Percentiles rank a stretch among this genome's conserved stretches.
Conservation (phyloP, 306 rosid genomes). For the Pyrus pyrifolia region DNA sequence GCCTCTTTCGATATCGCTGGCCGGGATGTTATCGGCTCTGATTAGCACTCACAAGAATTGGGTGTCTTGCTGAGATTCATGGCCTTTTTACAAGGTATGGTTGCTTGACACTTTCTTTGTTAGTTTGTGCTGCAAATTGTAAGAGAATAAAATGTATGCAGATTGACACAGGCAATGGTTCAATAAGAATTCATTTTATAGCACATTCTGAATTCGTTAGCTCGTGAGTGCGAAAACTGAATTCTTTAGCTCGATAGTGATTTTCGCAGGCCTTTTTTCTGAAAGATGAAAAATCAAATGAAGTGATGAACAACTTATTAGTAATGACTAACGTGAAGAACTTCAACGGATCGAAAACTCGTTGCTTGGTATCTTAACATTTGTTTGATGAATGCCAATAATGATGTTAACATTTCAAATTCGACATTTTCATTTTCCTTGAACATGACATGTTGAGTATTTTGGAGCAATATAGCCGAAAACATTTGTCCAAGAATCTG, state of each 20-base stretch:
- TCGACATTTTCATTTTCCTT: not conserved
- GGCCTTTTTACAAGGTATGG: slow-evolving; percentile 7
- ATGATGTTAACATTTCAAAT: not conserved
- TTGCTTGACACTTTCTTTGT: not conserved
- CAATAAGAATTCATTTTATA: not conserved
- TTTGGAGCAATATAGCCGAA: not conserved
- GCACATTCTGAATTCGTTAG: not conserved
- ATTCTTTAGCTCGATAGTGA: too few species aligned
- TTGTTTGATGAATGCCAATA: not conserved
- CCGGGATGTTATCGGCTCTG: slow-evolving; percentile 72
- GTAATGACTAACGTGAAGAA: not conserved
- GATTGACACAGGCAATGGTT: not conserved
- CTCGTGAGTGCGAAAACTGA: too few species aligned
- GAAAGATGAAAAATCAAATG: not conserved
- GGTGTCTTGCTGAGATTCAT: slow-evolving; percentile 53
- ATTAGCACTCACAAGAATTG: slow-evolving; percentile 89
- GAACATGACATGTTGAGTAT: not conserved
- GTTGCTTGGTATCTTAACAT: not conserved
- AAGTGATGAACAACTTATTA: not conserved
- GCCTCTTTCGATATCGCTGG: slow-evolving; percentile 48
- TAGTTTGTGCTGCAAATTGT: not conserved
- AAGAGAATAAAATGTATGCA: not conserved
- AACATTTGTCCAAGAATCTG: not conserved
- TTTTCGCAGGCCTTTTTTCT: not conserved
- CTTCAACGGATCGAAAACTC: not conserved